phyloP scores from a whole-genome alignment of 495 filamentous ascomycete species.

The Pyrenopolyporus hunteri region DNA sequence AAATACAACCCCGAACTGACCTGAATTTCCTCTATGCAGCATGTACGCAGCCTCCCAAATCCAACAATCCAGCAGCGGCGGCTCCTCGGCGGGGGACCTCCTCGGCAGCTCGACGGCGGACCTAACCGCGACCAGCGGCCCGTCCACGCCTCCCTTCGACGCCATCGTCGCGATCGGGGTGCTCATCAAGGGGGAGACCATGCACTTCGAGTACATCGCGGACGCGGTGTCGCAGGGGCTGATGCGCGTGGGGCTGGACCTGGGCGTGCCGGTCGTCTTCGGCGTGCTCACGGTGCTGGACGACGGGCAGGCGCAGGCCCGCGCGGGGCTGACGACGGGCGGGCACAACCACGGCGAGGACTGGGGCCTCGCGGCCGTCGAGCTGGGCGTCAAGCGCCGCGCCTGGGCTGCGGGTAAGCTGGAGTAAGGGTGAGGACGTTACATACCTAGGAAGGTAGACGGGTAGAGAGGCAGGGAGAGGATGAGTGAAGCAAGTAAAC shows the following conservation, averaged over 20 bases:
- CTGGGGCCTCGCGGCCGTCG: constrained; percentile 79
- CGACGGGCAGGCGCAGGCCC: constrained; percentile 83
- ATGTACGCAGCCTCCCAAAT: constrained; percentile 87
- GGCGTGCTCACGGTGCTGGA: constrained; percentile 87
- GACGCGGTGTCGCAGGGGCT: constrained; percentile 87
- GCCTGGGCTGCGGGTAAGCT: constrained; percentile 71
- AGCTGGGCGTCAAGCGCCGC: constrained; percentile 73
- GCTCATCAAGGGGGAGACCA: constrained; percentile 96
- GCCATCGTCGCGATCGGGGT: constrained; percentile 95
- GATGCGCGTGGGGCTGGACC: constrained; percentile 92
- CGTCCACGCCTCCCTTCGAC: constrained; percentile 71
- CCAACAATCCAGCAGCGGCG: constrained; percentile 69
- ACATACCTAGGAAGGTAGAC: neutral
- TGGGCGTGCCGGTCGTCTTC: constrained; percentile 87
- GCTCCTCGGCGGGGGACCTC: constrained; percentile 78
- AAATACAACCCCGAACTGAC: neutral
- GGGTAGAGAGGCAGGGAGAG: no score
- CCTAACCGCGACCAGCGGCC: constrained; percentile 50
- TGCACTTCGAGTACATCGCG: constrained; percentile 99
- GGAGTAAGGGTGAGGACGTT: constrained; percentile 36
- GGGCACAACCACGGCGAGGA: constrained; percentile 87
- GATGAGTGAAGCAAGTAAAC: no score
- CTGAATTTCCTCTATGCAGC: constrained; percentile 48
- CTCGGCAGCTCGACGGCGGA: constrained; percentile 71
- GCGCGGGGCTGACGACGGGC: constrained; percentile 74